Base-by-base conservation (phyloP, 2,329 filamentous ascomycete genomes). In the Bipolaris gigantea region DNA sequence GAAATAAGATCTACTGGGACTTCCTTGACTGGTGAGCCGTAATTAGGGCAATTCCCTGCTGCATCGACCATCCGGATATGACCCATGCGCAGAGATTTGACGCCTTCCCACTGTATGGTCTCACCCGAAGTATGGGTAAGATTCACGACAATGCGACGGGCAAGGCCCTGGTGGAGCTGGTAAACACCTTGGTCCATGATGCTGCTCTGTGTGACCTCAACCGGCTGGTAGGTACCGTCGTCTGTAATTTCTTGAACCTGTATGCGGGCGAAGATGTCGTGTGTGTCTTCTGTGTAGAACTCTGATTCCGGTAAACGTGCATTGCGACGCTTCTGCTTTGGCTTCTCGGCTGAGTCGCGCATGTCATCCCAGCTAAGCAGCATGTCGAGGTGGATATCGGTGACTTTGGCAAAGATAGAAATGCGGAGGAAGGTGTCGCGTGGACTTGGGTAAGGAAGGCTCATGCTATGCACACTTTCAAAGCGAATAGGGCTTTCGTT, bases 321-420 rank as follows among this genome's bases (percentile, higher is more conserved):
- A 38, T 80, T 81, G 50, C 83, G 81, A 16, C 83, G 82, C 58
- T 84, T 82, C 45, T 86, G 80, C 16, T 84, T 83, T 2, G 77
- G 77, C 19, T 76, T 75, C 43, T 81, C 80, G 2, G 81, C 81
- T 21, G 83, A 80, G 73, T 99, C 93, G 54, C 93, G 87, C 87
- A 99, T 97, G 67, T 97, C 94, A 71, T 99, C 94, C 94, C 94
- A 99, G 76, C 94, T 99, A 11, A 97, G 84, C 46, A 99, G 82
- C 77, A 96, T 97, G 74, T 99, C 94, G 19, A 99, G 83, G 76
- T 99, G 94, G 87, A 97, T 97, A 0, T 87, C 80, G 1, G 91
- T 94, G 33, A 96, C 90, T 69, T 89, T 89, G 16, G 94, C 92
- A 72, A 96, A 97, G 56, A 99, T 89, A 44, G 92, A 91, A 8